Evolutionary conservation across 129 eudicot genomes (phyloP).

Genomic region (Mikania micrantha): DNA sequence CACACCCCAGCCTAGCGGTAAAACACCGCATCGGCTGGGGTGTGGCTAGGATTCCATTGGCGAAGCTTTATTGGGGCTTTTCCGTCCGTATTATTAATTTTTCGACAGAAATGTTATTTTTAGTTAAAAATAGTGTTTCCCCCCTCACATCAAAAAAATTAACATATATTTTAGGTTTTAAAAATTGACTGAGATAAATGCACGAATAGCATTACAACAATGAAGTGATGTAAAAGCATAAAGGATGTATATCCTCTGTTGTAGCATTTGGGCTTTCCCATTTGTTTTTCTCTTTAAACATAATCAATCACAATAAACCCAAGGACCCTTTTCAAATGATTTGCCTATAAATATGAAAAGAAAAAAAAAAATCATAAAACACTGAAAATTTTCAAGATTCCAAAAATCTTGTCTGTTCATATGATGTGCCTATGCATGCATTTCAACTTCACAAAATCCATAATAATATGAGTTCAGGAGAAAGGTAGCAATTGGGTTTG

Average conservation of each 20-base stretch:
- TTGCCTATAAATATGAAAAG: background rate
- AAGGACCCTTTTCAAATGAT: background rate
- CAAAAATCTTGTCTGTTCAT: background rate
- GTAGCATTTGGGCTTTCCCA: background rate
- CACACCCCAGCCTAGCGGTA: no score
- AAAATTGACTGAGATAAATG: no score
- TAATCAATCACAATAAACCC: no score
- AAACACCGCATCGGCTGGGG: no score
- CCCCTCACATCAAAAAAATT: no score
- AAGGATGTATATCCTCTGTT: background rate
- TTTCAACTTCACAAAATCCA: constrained; percentile 3
- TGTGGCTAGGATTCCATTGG: no score
- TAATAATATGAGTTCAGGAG: background rate
- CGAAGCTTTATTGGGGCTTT: no score
- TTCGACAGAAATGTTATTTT: no score
- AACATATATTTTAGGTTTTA: no score
- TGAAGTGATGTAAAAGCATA: background rate
- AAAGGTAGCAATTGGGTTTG: background rate
- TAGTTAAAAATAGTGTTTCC: no score
- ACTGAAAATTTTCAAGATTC: background rate
- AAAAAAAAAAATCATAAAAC: background rate
- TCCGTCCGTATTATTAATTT: no score
- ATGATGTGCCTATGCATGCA: background rate
- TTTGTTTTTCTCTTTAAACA: background rate
- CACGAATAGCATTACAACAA: background rate